Evolutionary conservation across 83 land plant genomes (phyloP).

Genomic region (Picea abies): DNA sequence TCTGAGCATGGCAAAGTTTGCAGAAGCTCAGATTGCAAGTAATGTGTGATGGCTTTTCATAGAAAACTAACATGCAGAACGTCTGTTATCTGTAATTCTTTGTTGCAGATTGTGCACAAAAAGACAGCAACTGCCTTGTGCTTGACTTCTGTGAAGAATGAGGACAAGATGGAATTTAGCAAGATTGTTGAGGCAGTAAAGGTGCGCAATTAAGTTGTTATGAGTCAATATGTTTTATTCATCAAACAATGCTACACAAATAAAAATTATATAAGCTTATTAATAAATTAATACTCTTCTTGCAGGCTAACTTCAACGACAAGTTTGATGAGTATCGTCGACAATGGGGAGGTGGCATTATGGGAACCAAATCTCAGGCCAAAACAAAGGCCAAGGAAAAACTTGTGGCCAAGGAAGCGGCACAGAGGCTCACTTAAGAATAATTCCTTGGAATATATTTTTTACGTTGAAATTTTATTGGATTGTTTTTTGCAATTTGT

Average conservation of each 20-base stretch:
- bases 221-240: background rate
- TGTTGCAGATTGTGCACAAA: constrained; percentile 62
- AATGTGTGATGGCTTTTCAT: background rate
- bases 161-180: constrained; percentile 75
- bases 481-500: too few relatives aligned
- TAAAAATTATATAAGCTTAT: background rate
- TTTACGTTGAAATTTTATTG: too few relatives aligned
- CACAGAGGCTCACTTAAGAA: constrained; percentile 55
- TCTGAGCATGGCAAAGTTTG: background rate
- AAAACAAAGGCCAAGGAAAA: constrained; percentile 66
- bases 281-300: background rate
- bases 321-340: constrained; percentile 60
- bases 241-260: background rate
- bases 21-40: too few relatives aligned
- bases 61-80: background rate
- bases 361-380: constrained; percentile 86
- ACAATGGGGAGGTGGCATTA: constrained; percentile 85
- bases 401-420: constrained; percentile 75
- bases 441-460: too few relatives aligned
- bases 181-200: constrained; percentile 65
- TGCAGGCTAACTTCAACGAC: constrained; percentile 80
- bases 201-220: constrained; percentile 26
- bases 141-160: constrained; percentile 77
- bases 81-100: background rate
- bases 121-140: constrained; percentile 74